A percentile compares a stretch with the other conserved stretches of the same genome.
Conservation (phyloP, 2,329 filamentous ascomycete species). For the Zasmidium cellare region DNA sequence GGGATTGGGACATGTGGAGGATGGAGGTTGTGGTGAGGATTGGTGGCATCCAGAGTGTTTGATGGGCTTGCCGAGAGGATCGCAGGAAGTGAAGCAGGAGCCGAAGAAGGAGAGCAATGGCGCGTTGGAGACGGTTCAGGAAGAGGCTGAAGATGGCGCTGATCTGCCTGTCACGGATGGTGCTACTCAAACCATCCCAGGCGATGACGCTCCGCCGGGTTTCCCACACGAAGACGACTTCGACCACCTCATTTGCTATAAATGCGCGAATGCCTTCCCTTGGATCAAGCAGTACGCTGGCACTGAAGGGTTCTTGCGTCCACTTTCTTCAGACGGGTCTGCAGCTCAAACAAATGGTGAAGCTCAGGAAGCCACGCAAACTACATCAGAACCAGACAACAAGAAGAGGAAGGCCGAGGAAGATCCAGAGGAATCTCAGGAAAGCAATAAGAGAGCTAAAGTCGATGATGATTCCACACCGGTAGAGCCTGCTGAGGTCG, state of each 20-base stretch:
- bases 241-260: conserved; percentile 88
- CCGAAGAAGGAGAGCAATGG: conserved; percentile 24
- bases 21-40: conserved; percentile 91
- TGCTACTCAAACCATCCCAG: conserved; percentile 51
- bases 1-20: conserved; percentile 74
- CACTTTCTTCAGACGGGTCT: conserved; percentile 55
- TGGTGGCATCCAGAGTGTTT: conserved; percentile 97
- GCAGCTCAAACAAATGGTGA: not conserved
- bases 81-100: conserved; percentile 39
- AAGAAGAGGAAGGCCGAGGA: conserved; percentile 51
- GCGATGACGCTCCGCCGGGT: conserved; percentile 72
- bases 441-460: conserved; percentile 30
- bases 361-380: not conserved
- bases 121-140: conserved; percentile 28
- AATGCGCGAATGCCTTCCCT: conserved; percentile 81
- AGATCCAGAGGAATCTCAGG: conserved; percentile 28
- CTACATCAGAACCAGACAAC: not conserved
- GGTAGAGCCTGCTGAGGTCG: not conserved
- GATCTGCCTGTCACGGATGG: conserved; percentile 20
- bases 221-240: conserved; percentile 91
- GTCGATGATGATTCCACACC: conserved; percentile 17
- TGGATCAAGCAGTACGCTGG: conserved; percentile 92
- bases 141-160: conserved; percentile 35
- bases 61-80: conserved; percentile 74
- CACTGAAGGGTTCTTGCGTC: conserved; percentile 72